Evolutionary conservation across 495 filamentous ascomycete genomes (phyloP).

Genomic region (Podospora anserina): DNA sequence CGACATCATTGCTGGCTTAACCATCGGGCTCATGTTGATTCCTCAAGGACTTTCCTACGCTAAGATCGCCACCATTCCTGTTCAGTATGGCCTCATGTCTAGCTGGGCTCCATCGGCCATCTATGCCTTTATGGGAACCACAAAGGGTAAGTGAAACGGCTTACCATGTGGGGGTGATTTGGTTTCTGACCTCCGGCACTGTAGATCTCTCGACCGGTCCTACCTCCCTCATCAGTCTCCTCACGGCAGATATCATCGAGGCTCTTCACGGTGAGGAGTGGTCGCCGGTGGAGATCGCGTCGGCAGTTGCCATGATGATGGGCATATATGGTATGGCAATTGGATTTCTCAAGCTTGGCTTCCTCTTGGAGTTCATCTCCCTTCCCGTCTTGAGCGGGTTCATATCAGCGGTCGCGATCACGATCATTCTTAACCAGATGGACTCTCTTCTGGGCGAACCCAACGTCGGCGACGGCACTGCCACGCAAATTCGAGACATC

Average conservation of each 20-base stretch:
- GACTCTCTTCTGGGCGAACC: conserved; percentile 44
- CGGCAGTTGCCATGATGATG: conserved; percentile 50
- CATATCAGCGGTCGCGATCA: conserved; percentile 50
- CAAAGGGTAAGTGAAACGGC: conserved; percentile 40
- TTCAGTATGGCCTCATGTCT: conserved; percentile 51
- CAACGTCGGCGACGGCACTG: conserved; percentile 40
- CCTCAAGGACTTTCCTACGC: conserved; percentile 52
- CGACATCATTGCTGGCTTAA: conserved; percentile 50
- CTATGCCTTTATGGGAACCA: conserved; percentile 54
- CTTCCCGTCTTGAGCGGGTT: conserved; percentile 50
- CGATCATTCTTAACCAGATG: conserved; percentile 48
- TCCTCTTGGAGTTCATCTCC: conserved; percentile 52
- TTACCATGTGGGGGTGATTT: not conserved
- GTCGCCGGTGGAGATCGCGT: conserved; percentile 42
- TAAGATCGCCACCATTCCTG: conserved; percentile 52
- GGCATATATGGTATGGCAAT: conserved; percentile 50
- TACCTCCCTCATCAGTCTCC: conserved; percentile 50
- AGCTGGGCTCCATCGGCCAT: conserved; percentile 51
- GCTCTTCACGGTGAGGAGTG: conserved; percentile 38
- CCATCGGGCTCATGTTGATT: conserved; percentile 51
- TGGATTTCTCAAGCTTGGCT: conserved; percentile 51
- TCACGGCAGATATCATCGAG: conserved; percentile 48
- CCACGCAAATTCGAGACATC: conserved; percentile 43
- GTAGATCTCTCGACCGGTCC: conserved; percentile 51
- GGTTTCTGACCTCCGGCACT: not conserved